A percentile compares a stretch with the other conserved stretches of the same genome.
Evolutionary conservation across 2,329 filamentous ascomycete genomes (phyloP).

Genomic region (Akanthomyces lecanii): DNA sequence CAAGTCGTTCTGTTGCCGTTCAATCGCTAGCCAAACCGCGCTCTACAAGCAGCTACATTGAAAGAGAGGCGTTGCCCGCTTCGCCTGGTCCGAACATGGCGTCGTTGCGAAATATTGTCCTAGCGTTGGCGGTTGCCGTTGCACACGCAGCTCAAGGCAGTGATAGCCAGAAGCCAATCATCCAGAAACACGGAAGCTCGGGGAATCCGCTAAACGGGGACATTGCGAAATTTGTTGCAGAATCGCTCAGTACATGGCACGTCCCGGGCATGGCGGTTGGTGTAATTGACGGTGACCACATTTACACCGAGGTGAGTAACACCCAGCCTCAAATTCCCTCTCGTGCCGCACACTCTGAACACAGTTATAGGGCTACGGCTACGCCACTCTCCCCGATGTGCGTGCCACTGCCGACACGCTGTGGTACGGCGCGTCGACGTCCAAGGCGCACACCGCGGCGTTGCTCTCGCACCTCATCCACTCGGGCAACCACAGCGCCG

Average conservation of each 20-base stretch:
- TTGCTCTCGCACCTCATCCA: conserved; percentile 47
- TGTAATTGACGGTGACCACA: conserved; percentile 42
- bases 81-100: not conserved
- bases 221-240: conserved; percentile 14
- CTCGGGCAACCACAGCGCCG: conserved; percentile 29
- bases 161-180: conserved; percentile 12
- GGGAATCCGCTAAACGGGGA: conserved; percentile 19
- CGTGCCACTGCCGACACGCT: conserved; percentile 43
- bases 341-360: not conserved
- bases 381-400: conserved; percentile 33
- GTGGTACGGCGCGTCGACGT: conserved; percentile 52
- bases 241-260: conserved; percentile 33
- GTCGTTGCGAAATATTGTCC: not conserved
- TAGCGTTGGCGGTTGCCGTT: not conserved
- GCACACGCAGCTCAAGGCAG: not conserved
- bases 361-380: conserved; percentile 26
- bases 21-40: not conserved
- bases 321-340: not conserved
- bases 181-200: not conserved
- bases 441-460: conserved; percentile 52
- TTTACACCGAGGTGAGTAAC: conserved; percentile 34
- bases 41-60: not conserved
- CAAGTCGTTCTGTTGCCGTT: not conserved
- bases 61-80: not conserved
- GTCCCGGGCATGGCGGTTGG: conserved; percentile 47